Evolutionary conservation across 306 rosid genomes (phyloP).

Genomic region (Gynostemma pentaphyllum): DNA sequence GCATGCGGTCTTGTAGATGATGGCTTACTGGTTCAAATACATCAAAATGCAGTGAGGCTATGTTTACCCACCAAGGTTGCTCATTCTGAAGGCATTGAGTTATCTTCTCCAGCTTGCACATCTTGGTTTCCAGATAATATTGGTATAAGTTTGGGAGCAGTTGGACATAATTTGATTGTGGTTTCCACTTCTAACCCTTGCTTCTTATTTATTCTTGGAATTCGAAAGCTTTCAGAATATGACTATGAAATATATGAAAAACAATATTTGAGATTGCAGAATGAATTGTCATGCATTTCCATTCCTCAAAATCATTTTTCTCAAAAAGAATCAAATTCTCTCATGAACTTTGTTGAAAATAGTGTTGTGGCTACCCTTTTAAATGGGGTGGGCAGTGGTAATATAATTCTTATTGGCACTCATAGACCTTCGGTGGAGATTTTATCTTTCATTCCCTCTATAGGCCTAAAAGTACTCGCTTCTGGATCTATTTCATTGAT

Average conservation of each 20-base stretch:
- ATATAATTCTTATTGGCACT: slow-evolving; percentile 72
- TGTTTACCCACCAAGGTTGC: slow-evolving; percentile 81
- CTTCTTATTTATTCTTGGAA: slow-evolving; percentile 67
- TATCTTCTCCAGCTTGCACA: slow-evolving; percentile 62
- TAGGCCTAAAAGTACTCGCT: slow-evolving; percentile 55
- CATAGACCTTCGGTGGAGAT: slow-evolving; percentile 89
- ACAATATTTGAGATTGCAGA: slow-evolving; percentile 59
- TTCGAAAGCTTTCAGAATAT: slow-evolving; percentile 40
- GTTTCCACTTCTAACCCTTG: slow-evolving; percentile 94
- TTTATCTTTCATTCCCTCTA: slow-evolving; percentile 33
- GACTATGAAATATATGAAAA: slow-evolving; percentile 70
- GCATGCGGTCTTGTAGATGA: slow-evolving; percentile 78
- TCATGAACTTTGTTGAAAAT: slow-evolving; percentile 20
- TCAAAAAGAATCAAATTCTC: slow-evolving; percentile 23
- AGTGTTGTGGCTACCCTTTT: slow-evolving; percentile 29
- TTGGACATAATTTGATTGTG: slow-evolving; percentile 70
- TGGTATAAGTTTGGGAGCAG: slow-evolving; percentile 86
- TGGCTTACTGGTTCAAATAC: slow-evolving; percentile 75
- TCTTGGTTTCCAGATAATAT: slow-evolving; percentile 64
- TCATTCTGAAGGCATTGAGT: slow-evolving; percentile 61
- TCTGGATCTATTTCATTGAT: slow-evolving; percentile 61
- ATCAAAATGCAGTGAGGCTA: slow-evolving; percentile 61
- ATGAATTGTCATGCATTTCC: slow-evolving; percentile 86
- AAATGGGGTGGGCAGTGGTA: slow-evolving; percentile 36
- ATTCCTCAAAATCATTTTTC: slow-evolving; percentile 44